Conservation (phyloP, 2,329 filamentous ascomycete genomes). For the Ascocoryne sarcoides region DNA sequence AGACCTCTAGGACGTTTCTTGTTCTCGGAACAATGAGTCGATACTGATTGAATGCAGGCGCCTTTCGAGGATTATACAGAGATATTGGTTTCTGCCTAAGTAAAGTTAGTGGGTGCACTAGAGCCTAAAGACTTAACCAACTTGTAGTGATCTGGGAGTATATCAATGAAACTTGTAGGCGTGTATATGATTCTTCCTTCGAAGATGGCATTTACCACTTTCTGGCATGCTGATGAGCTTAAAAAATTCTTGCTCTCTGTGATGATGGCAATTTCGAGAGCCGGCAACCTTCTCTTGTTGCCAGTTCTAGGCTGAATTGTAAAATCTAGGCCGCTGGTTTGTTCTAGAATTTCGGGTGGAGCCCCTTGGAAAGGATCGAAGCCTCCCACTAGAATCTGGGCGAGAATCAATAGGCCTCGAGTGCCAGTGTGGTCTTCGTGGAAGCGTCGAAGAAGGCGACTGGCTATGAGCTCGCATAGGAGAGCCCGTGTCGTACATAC, state of each 20-base stretch:
- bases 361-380: constrained; percentile 84
- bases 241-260: constrained; percentile 74
- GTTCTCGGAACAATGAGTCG: constrained; percentile 75
- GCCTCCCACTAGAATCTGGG: constrained; percentile 72
- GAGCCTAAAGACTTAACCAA: neutral
- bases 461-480: constrained; percentile 73
- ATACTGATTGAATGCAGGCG: constrained; percentile 74
- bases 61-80: constrained; percentile 68
- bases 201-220: constrained; percentile 76
- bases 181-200: constrained; percentile 74
- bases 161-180: constrained; percentile 71
- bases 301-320: constrained; percentile 35
- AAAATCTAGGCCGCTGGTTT: constrained; percentile 37
- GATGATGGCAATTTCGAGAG: constrained; percentile 74
- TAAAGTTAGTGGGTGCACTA: no score
- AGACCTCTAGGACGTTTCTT: constrained; percentile 64
- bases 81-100: constrained; percentile 65
- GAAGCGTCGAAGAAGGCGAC: constrained; percentile 67
- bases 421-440: constrained; percentile 68
- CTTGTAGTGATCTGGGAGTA: constrained; percentile 75
- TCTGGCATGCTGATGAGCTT: constrained; percentile 68
- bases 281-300: constrained; percentile 48
- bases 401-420: constrained; percentile 61
- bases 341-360: constrained; percentile 53
- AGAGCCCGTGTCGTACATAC: constrained; percentile 71